A percentile compares a stretch with the other conserved stretches of the same genome.
Evolutionary conservation across 371 early-diverging fungal genomes (phyloP).

Genomic region (Actinomortierella ambigua): DNA sequence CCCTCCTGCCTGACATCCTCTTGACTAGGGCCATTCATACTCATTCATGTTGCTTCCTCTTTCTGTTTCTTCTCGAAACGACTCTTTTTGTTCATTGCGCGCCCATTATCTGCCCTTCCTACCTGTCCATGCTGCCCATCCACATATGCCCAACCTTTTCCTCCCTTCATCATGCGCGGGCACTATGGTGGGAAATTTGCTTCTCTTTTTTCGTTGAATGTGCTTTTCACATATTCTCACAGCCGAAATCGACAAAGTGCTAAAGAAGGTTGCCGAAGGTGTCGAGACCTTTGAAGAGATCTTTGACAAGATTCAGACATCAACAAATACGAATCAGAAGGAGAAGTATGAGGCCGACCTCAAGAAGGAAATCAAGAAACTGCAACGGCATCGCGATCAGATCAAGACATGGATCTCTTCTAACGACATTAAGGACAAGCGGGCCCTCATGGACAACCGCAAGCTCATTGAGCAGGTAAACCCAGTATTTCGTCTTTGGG

Average conservation of each 20-base stretch:
- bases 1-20: no score
- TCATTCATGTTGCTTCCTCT: not conserved
- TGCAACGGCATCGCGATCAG: conserved; percentile 94
- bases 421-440: conserved; percentile 96
- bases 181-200: not conserved
- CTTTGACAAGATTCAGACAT: conserved; percentile 85
- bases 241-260: conserved; percentile 92
- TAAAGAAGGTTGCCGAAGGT: conserved; percentile 96
- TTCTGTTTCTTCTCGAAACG: not conserved
- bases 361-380: conserved; percentile 98
- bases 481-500: not conserved
- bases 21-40: no score
- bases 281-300: conserved; percentile 92
- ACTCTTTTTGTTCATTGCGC: conserved; percentile 3
- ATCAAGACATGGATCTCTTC: conserved; percentile 95
- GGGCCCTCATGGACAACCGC: conserved; percentile 83
- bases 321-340: conserved; percentile 86
- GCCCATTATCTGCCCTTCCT: conserved; percentile 1
- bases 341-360: conserved; percentile 95
- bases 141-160: not conserved
- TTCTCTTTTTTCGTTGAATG: not conserved
- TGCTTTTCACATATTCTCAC: not conserved
- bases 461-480: conserved; percentile 87
- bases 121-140: not conserved
- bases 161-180: not conserved